Conservation (phyloP, 345 rosid species). For the Punica granatum region DNA sequence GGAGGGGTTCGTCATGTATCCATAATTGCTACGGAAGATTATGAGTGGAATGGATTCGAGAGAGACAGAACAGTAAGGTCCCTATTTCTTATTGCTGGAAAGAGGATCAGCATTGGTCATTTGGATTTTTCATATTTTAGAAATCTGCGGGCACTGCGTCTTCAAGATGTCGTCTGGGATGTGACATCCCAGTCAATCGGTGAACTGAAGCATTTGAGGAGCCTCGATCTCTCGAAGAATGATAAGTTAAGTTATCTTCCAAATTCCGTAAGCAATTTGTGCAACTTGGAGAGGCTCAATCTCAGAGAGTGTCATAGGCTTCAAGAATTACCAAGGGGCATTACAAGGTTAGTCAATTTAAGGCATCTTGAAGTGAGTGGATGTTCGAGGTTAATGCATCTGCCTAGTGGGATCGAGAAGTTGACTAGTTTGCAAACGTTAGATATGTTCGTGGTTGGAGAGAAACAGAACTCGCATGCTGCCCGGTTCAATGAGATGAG, state of each 20-base stretch:
- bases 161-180: neutral
- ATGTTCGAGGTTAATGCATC: neutral
- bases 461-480: neutral
- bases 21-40: neutral
- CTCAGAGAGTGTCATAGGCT: neutral
- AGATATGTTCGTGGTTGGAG: neutral
- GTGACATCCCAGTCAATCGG: neutral
- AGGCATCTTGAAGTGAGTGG: neutral
- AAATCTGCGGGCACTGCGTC: neutral
- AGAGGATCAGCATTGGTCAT: neutral
- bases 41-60: neutral
- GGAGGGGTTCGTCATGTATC: neutral
- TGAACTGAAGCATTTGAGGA: neutral
- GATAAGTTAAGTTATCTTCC: fast-evolving
- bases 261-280: neutral
- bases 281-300: fast-evolving
- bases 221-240: neutral
- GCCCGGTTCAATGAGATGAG: neutral
- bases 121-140: neutral
- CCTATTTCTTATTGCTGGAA: neutral
- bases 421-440: conserved; percentile 17
- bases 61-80: neutral
- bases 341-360: conserved; percentile 9
- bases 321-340: conserved; percentile 5
- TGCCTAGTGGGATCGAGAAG: conserved; percentile 21